Percentiles rank a stretch among this genome's conserved stretches.
phyloP scores from a whole-genome alignment of 805 yeast genomes.

The Blastobotrys peoriensis region DNA sequence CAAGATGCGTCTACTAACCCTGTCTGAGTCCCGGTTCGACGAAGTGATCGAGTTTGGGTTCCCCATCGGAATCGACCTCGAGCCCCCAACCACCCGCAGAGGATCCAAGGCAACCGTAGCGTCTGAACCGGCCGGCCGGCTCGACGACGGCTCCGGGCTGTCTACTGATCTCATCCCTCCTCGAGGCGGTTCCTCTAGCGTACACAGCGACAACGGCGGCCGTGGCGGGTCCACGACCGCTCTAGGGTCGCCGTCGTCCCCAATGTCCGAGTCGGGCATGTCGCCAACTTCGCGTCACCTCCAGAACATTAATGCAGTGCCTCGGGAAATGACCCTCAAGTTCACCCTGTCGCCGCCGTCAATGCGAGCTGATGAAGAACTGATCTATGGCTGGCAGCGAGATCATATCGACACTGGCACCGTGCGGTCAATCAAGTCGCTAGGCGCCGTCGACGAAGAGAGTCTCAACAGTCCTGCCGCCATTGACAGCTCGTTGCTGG shows the following conservation, averaged over 20 bases:
- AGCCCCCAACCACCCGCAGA: slow-evolving; percentile 1
- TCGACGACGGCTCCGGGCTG: background rate
- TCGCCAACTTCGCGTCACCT: background rate
- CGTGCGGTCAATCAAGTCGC: slow-evolving; percentile 6
- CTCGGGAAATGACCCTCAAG: slow-evolving; percentile 24
- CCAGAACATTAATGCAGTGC: slow-evolving; percentile 4
- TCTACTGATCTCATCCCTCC: background rate
- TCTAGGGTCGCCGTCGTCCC: slow-evolving; percentile 4
- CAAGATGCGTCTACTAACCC: slow-evolving; percentile 16
- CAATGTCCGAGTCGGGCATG: background rate
- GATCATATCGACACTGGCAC: slow-evolving; percentile 20
- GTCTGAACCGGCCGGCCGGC: background rate
- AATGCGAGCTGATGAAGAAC: slow-evolving; percentile 25
- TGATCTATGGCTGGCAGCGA: slow-evolving; percentile 26
- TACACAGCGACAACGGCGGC: slow-evolving; percentile 3
- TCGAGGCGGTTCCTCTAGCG: too few species aligned
- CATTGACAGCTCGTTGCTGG: background rate
- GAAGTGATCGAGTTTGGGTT: slow-evolving; percentile 24
- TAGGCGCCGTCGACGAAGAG: background rate
- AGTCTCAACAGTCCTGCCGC: background rate
- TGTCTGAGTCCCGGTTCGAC: slow-evolving; percentile 17
- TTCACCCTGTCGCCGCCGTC: slow-evolving; percentile 23
- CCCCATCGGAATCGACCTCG: slow-evolving; percentile 12
- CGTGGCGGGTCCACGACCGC: slow-evolving; percentile 4
- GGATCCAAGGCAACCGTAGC: slow-evolving; percentile 4